Base-by-base conservation (phyloP, 164 flowering plant genomes). In the Aristolochia contorta region DNA sequence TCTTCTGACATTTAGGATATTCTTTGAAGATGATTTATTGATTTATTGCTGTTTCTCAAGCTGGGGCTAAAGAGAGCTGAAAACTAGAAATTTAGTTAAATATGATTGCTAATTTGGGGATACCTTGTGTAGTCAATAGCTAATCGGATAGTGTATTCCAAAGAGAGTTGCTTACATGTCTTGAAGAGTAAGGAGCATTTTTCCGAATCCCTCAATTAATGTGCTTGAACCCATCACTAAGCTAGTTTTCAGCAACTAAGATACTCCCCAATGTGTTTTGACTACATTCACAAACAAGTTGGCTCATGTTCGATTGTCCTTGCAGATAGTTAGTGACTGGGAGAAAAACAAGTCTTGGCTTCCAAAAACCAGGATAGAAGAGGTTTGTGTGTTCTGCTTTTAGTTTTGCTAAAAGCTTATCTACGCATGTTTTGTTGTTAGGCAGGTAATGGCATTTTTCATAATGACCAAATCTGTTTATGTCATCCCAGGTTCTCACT, bases 261-360 rank as follows among this genome's bases (percentile, higher is more conserved):
- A 18, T 18, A 20, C 53, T 57, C 12, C 4, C 2, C 53, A 33
- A 1, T 18, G n/a, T 47, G 27, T 41, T 14, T 57, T 8, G 3
- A 18, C 22, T 49, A 57, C 12, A 0, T 33, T 55, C 23, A 1
- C 56, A 14, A 14, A 25, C 48, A 47, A 18, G 6, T 49, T 20
- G 8, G 6, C 22, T 16, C 53, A 6, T 49, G 19, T 18, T 20
- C 15, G 53, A 6, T 18, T 49, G 53, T 16, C 15, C 19, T 20
- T 20, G 43, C 84, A 91, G 99, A 86, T 80, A 56, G 72, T 80
- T 51, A 72, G 49, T 48, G 79, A 65, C n/a, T 94, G 97, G 99
- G 91, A 86, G 71, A 68, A 78, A 15, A 75, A 85, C 43, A 94
- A 84, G 69, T 62, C 96, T 58, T 91, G 97, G 99, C 78, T 94